A percentile compares a stretch with the other conserved stretches of the same genome.
Evolutionary conservation across 768 basidiomycete species (phyloP).

Genomic region (Cyathus striatus): DNA sequence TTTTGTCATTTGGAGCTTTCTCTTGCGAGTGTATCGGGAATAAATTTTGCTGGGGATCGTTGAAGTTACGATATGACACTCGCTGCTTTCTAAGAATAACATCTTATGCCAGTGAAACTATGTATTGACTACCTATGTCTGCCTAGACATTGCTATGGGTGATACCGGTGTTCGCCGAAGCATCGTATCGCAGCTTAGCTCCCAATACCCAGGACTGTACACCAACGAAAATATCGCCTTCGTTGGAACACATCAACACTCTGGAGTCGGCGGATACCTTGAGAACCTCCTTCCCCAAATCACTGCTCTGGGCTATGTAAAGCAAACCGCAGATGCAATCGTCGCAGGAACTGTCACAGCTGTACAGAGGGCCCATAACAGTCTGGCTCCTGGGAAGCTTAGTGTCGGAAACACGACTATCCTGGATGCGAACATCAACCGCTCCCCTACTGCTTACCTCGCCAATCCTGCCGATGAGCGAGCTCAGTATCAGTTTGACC

Average conservation of each 20-base stretch:
- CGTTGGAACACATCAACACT: constrained; percentile 71
- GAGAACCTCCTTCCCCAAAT: constrained; percentile 77
- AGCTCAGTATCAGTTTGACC: constrained; percentile 60
- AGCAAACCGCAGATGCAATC: constrained; percentile 68
- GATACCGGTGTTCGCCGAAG: constrained; percentile 71
- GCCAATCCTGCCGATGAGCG: constrained; percentile 72
- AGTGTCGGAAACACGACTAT: constrained; percentile 67
- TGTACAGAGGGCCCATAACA: constrained; percentile 62
- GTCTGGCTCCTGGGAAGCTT: constrained; percentile 53
- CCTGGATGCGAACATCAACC: constrained; percentile 64
- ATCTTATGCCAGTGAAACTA: not conserved
- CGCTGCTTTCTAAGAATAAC: too few relatives aligned
- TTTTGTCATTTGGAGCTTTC: constrained; percentile 2
- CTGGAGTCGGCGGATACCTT: constrained; percentile 75
- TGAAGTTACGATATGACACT: too few relatives aligned
- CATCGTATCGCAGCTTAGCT: constrained; percentile 53
- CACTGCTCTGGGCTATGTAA: constrained; percentile 70
- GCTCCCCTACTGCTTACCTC: constrained; percentile 71
- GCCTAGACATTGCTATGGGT: constrained; percentile 76
- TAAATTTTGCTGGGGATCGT: not conserved
- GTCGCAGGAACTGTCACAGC: constrained; percentile 65
- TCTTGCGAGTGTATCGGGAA: not conserved
- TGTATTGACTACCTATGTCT: not conserved
- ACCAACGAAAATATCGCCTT: constrained; percentile 69
- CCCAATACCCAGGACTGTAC: constrained; percentile 60